Evolutionary conservation across 768 basidiomycete genomes (phyloP), one percentile per base, ranked within the genome.

Genomic region (Leccinum truebloodii): DNA sequence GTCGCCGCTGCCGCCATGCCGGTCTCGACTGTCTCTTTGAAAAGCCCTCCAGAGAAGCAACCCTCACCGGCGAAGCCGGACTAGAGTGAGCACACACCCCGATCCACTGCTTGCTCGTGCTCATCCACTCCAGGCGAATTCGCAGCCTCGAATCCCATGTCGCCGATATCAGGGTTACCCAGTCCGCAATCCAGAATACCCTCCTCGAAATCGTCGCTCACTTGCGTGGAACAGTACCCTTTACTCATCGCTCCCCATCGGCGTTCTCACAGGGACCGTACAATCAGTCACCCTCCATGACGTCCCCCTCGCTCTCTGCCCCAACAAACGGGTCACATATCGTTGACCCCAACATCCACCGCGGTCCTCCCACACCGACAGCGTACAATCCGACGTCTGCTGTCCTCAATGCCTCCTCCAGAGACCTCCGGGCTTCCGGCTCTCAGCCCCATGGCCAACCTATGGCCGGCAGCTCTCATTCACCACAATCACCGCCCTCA

Each of bases 1-100:
- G 95, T 76, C 88, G 90, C 68, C 86, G 95, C 49, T 98, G 95
- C 76, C 83, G 92, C 34, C 90, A 94, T 67, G 88, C 90, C 20
- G 91, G 92, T 3, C 80, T 97, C 13, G 92, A 95, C 46, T 98
- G 95, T 77, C 81, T 97, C 35, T 96, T 98, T 72, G 95, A 98
- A 75, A 97, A 97, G 68, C 95, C 95, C 3, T 88, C 86, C 13
- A 82, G 88, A 66, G 93, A 95, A 72, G 89, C 91, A 14, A 90
- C 89, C 58, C 82, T 94, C 52, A 92, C 92, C 8, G 91, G 92
- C 50, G 93, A 95, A 75, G 93, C 92, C 18, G 93, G 92, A 8
- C 75, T 94, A 55, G 94, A 94, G 93, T 94, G 72, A 75, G 91
- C 79, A 22, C 79, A 24, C 56, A 52, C 44, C 30, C 54, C 53